Evolutionary conservation across 2,329 filamentous ascomycete genomes (phyloP), one percentile per base, ranked within the genome.

Genomic region (Colletotrichum karsti): DNA sequence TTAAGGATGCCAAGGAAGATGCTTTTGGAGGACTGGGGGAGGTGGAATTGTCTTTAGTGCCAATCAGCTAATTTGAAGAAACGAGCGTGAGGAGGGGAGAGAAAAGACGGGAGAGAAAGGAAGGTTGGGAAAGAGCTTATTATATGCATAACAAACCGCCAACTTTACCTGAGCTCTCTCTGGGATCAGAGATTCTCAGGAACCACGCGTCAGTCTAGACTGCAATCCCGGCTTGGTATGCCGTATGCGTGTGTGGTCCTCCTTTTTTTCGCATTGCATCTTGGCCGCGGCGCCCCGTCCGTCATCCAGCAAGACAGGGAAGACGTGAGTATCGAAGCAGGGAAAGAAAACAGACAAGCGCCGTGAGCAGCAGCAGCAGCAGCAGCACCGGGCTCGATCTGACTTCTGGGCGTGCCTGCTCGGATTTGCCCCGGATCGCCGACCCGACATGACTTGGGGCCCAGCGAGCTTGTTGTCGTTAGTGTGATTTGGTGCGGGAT

Each of bases 341-440:
- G 9, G 20, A 48, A 48, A 18, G 18, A 26, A 46, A 2, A 18
- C 30, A 20, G 50, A 28, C 18, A n/a, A 53, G 41, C 28, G 20
- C 18, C n/a, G 39, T 15, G 60, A 42, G 54, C 44, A 51, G 22
- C n/a, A n/a, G n/a, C n/a, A n/a, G n/a, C n/a, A n/a, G n/a, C n/a
- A n/a, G n/a, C n/a, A n/a, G n/a, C n/a, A n/a, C n/a, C n/a, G n/a
- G 51, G 9, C 44, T 50, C 35, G 35, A 53, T 53, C 44, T 37
- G 48, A n/a, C n/a, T n/a, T n/a, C n/a, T n/a, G n/a, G n/a, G n/a
- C n/a, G n/a, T n/a, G 62, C 44, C 37, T 60, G 55, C 62, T 65
- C 62, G 62, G 62, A 60, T 60, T 65, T 60, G 62, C 46, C 55
- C 62, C 62, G 54, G 62, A 65, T 65, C 54, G 62, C 55, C 62